Evolutionary conservation across 768 basidiomycete genomes (phyloP).

Genomic region (Boletus huronensis): DNA sequence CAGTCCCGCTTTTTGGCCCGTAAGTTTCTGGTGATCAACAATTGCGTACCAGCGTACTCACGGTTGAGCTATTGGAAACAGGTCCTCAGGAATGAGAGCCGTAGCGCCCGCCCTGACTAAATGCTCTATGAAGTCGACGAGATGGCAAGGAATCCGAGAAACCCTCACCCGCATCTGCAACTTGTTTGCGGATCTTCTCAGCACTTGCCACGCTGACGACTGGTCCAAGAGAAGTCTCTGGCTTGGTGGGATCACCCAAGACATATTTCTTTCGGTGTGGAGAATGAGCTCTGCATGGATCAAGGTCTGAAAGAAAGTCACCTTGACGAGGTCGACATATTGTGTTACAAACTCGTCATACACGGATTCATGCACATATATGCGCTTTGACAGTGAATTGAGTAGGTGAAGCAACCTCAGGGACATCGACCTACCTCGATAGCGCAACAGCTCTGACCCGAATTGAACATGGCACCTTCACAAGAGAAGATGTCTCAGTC

Average conservation of each 20-base stretch:
- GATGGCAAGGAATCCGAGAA: not conserved
- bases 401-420: not conserved
- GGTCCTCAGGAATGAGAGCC: constrained; percentile 62
- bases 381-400: constrained; percentile 49
- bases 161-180: constrained; percentile 71
- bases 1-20: constrained; percentile 53
- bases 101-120: constrained; percentile 77
- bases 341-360: constrained; percentile 77
- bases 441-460: constrained; percentile 95
- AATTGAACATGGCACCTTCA: constrained; percentile 90
- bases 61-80: constrained; percentile 67
- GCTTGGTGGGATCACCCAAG: constrained; percentile 79
- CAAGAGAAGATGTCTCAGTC: not conserved
- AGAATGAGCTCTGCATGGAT: not conserved
- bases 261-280: constrained; percentile 56
- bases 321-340: constrained; percentile 74
- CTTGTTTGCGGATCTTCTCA: constrained; percentile 78
- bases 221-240: constrained; percentile 81
- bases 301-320: constrained; percentile 14
- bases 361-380: constrained; percentile 87
- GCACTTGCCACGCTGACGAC: constrained; percentile 90
- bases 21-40: not conserved
- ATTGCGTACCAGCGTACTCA: constrained; percentile 34
- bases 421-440: constrained; percentile 59
- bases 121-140: not conserved